Percentiles rank a stretch among this genome's conserved stretches.
Conservation (phyloP, 2,329 filamentous ascomycete genomes). For the Cercospora sojina region DNA sequence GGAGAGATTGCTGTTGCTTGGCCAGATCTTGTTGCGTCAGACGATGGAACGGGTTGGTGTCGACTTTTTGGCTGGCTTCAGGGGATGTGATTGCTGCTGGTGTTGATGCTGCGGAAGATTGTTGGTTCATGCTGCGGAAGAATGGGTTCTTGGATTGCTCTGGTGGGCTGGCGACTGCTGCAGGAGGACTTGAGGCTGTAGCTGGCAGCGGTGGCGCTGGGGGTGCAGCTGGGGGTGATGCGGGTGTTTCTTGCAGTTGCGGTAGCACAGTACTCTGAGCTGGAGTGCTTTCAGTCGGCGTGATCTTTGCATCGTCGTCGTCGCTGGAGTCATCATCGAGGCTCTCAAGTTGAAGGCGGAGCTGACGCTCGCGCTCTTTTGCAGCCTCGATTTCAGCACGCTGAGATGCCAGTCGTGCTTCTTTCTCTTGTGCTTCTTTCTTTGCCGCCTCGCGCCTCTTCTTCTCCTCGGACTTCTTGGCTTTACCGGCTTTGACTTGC, state of each 20-base stretch:
- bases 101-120: conserved; percentile 38
- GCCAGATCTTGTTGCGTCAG: conserved; percentile 65
- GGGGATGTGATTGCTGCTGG: conserved; percentile 44
- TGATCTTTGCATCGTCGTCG: conserved; percentile 63
- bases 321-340: conserved; percentile 74
- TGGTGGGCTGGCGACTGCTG: conserved; percentile 49
- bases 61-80: conserved; percentile 49
- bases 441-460: conserved; percentile 83
- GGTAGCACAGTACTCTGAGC: conserved; percentile 57
- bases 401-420: conserved; percentile 77
- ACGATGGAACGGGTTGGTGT: conserved; percentile 96
- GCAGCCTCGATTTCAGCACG: conserved; percentile 90
- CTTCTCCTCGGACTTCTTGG: conserved; percentile 96
- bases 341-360: conserved; percentile 83
- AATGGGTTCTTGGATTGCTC: conserved; percentile 92
- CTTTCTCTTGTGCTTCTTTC: conserved; percentile 84
- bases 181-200: conserved; percentile 18
- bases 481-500: conserved; percentile 86
- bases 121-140: conserved; percentile 79
- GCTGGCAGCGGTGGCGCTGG: conserved; percentile 29
- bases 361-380: conserved; percentile 82
- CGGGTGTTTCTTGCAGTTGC: conserved; percentile 50
- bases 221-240: conserved; percentile 47
- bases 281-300: conserved; percentile 60
- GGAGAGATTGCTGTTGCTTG: conserved; percentile 49